Percentiles rank a stretch among this genome's conserved stretches.
phyloP scores from a whole-genome alignment of 2,329 filamentous ascomycete species.

The Septoria linicola region DNA sequence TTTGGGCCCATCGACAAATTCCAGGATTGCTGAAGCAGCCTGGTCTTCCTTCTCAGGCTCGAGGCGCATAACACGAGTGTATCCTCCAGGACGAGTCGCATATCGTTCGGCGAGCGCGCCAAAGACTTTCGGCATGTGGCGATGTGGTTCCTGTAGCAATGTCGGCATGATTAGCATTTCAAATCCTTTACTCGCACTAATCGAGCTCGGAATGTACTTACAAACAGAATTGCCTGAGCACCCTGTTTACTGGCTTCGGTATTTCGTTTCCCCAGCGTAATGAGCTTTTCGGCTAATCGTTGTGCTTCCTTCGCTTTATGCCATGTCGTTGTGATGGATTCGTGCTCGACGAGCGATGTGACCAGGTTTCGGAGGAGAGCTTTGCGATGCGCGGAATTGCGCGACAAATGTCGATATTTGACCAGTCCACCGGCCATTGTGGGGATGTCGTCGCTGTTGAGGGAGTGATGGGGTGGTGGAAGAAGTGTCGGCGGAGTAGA shows the following conservation, averaged over 20 bases:
- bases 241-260: slow-evolving; percentile 74
- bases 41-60: slow-evolving; percentile 88
- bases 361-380: slow-evolving; percentile 94
- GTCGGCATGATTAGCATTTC: neutral
- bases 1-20: slow-evolving; percentile 89
- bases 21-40: slow-evolving; percentile 83
- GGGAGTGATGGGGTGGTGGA: slow-evolving; percentile 4
- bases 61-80: slow-evolving; percentile 90
- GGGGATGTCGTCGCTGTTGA: neutral
- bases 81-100: slow-evolving; percentile 75
- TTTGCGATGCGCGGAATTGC: slow-evolving; percentile 81
- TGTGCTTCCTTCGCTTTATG: slow-evolving; percentile 97
- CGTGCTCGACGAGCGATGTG: slow-evolving; percentile 88
- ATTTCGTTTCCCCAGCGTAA: slow-evolving; percentile 90
- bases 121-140: slow-evolving; percentile 77
- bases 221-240: slow-evolving; percentile 75
- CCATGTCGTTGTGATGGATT: slow-evolving; percentile 92
- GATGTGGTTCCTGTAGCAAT: slow-evolving; percentile 15
- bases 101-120: slow-evolving; percentile 79
- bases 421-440: slow-evolving; percentile 80
- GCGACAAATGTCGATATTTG: slow-evolving; percentile 86
- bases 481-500: slow-evolving; percentile 3
- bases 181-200: neutral
- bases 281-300: slow-evolving; percentile 86
- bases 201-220: slow-evolving; percentile 45